Conservation (phyloP, 352 stramenopile species). For the Pythium sukuiense region DNA sequence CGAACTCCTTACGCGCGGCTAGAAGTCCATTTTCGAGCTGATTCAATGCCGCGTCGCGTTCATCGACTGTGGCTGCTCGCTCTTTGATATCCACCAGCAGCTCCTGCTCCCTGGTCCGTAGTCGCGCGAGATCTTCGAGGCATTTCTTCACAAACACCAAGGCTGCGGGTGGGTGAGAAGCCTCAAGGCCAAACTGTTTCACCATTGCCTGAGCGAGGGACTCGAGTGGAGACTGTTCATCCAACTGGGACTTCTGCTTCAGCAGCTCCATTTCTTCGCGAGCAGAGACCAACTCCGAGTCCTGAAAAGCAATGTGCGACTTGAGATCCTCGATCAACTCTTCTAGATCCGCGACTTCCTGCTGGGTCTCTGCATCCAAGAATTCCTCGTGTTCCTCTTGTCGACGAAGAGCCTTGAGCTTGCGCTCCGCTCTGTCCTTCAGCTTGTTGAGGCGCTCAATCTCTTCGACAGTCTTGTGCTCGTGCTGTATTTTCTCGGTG, state of each 20-base stretch:
- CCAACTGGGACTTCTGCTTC: slow-evolving; percentile 37
- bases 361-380: slow-evolving; percentile 57
- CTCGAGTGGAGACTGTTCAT: slow-evolving; percentile 53
- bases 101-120: slow-evolving; percentile 48
- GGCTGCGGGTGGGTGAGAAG: neutral
- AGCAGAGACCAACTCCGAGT: slow-evolving; percentile 57
- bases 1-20: slow-evolving; percentile 71
- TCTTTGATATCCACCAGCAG: slow-evolving; percentile 41
- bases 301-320: slow-evolving; percentile 83
- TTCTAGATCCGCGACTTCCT: slow-evolving; percentile 70
- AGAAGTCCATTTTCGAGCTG: slow-evolving; percentile 65
- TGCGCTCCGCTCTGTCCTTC: slow-evolving; percentile 62
- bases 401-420: slow-evolving; percentile 44
- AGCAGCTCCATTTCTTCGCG: slow-evolving; percentile 55
- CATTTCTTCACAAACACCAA: slow-evolving; percentile 44
- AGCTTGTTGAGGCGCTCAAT: slow-evolving; percentile 71
- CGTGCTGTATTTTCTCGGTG: slow-evolving; percentile 64
- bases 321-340: slow-evolving; percentile 78
- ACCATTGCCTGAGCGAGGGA: slow-evolving; percentile 33
- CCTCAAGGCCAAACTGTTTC: slow-evolving; percentile 27
- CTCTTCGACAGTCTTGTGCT: slow-evolving; percentile 60
- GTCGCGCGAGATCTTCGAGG: slow-evolving; percentile 50
- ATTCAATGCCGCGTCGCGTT: slow-evolving; percentile 46
- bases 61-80: slow-evolving; percentile 37
- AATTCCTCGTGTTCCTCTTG: slow-evolving; percentile 57